A percentile compares a stretch with the other conserved stretches of the same genome.
These are phyloP conservation scores for Gonium pectorale DNA, from an alignment of 139 green algal species.

Conservation along the genomic window DNA sequence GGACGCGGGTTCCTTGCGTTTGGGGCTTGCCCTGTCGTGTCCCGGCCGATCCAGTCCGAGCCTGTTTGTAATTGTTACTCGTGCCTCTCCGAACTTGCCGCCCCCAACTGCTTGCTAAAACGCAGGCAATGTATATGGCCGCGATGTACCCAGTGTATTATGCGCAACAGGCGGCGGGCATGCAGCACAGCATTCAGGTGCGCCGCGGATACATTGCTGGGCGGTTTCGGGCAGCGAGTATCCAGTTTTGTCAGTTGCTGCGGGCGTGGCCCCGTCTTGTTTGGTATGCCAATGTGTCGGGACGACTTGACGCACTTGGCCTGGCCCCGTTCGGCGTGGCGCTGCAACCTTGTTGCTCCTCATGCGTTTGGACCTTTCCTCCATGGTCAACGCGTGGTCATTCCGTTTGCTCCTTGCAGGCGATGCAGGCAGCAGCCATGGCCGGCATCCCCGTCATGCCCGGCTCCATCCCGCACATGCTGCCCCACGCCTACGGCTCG, in stretches of 20 bases:
- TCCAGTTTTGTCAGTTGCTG: too few species aligned
- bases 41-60: too few species aligned
- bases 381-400: not conserved
- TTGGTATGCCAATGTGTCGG: not conserved
- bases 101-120: too few species aligned
- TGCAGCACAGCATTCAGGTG: slow-evolving; percentile 37
- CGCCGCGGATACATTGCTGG: not conserved
- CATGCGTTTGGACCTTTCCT: not conserved
- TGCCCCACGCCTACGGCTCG: not conserved
- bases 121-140: slow-evolving; percentile 51
- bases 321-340: too few species aligned
- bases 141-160: slow-evolving; percentile 36
- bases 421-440: slow-evolving; percentile 37
- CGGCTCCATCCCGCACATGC: not conserved
- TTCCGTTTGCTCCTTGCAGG: not conserved
- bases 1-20: too few species aligned
- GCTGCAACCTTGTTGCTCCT: too few species aligned
- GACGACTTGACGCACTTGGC: not conserved
- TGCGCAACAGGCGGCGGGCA: slow-evolving; percentile 15
- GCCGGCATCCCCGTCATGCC: not conserved
- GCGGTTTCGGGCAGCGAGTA: not conserved
- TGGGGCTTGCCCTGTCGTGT: too few species aligned
- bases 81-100: too few species aligned
- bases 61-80: too few species aligned
- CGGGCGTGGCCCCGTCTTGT: too few species aligned